Evolutionary conservation across 257 asterid species (phyloP), one percentile per base, ranked within the genome.

Genomic region (Thymus quinquecostatus): DNA sequence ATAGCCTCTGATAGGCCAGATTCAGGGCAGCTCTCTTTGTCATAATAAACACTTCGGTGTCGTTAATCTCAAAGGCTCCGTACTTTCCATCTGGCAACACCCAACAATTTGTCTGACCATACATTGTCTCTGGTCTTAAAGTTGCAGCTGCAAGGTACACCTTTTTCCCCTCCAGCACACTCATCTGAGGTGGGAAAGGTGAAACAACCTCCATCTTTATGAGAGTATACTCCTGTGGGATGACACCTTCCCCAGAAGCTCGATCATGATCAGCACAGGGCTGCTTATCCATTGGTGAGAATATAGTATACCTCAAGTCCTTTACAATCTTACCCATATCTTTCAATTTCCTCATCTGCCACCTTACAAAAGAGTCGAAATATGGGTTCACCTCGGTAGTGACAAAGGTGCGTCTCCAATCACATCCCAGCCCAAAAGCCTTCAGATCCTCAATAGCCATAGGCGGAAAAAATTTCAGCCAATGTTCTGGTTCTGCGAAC

Each of bases 201-300:
- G 89, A 69, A 12, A 87, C 60, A 4, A 84, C 91, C 84, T 91
- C 95, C 98, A 91, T 94, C 78, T 94, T 94, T 66, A 94, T 94
- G 55, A 94, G 95, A 34, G 89, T 91, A 60, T 94, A 94, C 80
- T 94, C 99, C 79, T 94, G 97, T 0, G 97, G 97, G 65, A 81
- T 82, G 65, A 91, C 97, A 71, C 99, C 99, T 89, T 94, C 99
- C 28, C 99, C 99, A 2, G 97, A 91, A 54, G 99, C 89, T 13
- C 97, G 86, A 79, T 94, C 99, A 58, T 94, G 97, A 80, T 94
- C 99, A 0, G 99, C 99, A 66, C 99, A 94, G 4, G 99, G 99
- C 75, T 94, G 99, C 32, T 97, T 95, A 73, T 94, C 97, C 73
- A 86, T 69, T 10, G 99, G 99, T n/a, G 97, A 91, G 75, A 84